Percentiles rank a stretch among this genome's conserved stretches.
These are phyloP conservation scores for Yamadazyma sp. DNA, from an alignment of 805 yeast genomes.

Conservation along the genomic window DNA sequence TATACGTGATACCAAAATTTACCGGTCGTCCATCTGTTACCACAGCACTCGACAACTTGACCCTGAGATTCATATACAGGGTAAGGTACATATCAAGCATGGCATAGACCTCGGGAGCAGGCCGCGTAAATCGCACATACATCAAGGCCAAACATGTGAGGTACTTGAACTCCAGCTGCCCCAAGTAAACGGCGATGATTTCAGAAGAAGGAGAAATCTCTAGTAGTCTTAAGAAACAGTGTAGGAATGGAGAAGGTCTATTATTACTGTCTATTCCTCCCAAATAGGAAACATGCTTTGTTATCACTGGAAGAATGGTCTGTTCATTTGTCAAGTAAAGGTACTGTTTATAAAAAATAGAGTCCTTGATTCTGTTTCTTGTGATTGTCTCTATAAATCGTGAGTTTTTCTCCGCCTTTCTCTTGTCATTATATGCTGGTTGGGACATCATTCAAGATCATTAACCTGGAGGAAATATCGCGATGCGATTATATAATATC, in stretches of 20 bases:
- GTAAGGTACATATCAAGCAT: slow-evolving; percentile 53
- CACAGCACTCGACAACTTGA: slow-evolving; percentile 29
- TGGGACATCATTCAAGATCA: no score
- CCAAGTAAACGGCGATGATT: slow-evolving; percentile 52
- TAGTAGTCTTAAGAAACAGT: slow-evolving; percentile 71
- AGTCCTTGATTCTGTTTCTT: slow-evolving; percentile 43
- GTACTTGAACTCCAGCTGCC: slow-evolving; percentile 70
- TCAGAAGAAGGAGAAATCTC: slow-evolving; percentile 71
- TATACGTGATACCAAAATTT: slow-evolving; percentile 41
- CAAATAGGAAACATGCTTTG: slow-evolving; percentile 40
- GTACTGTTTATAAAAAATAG: slow-evolving; percentile 43
- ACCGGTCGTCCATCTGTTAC: slow-evolving; percentile 23
- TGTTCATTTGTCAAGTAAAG: slow-evolving; percentile 42
- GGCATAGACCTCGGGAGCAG: slow-evolving; percentile 40
- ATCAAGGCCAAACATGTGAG: slow-evolving; percentile 65
- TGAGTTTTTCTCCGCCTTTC: slow-evolving; percentile 29
- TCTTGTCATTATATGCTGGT: slow-evolving; percentile 24
- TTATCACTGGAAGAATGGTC: slow-evolving; percentile 35
- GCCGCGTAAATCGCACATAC: slow-evolving; percentile 54
- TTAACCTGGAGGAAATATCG: background rate
- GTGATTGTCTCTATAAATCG: slow-evolving; percentile 41
- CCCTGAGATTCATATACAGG: slow-evolving; percentile 70
- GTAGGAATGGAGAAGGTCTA: slow-evolving; percentile 70
- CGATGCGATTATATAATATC: background rate
- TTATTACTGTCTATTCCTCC: slow-evolving; percentile 60